Base-by-base conservation (phyloP, 2,329 filamentous ascomycete species). In the Arthrobotrys pseudoclavata region DNA sequence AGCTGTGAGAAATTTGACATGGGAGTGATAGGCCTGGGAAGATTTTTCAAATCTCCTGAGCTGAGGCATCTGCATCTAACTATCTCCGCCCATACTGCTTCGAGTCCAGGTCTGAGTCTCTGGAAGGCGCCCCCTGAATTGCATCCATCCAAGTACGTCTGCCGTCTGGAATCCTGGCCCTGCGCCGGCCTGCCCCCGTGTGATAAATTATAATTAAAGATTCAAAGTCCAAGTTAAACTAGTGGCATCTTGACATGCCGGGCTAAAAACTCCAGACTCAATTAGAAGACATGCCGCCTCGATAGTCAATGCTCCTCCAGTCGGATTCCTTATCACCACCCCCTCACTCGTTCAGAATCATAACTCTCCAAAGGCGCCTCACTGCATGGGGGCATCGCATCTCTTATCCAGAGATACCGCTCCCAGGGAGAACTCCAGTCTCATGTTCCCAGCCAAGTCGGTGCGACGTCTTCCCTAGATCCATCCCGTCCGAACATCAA, bases 51-150 rank as follows among this genome's bases (percentile, higher is more conserved):
- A 60, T 60, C 55, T 42, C 55, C 34, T 60, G 55, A 60, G 55
- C 55, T 60, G 55, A 60, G 55, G 55, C 55, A 60, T 42, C 34
- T 24, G 55, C 20, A 40, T 34, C 34, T 40, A 60, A 42, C 55
- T 60, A 60, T 42, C 34, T 60, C 34, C 55, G 55, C 34, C 34
- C 55, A 42, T 34, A 18, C 55, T 42, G 18, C 34, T 15, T 42
- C 55, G 31, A 42, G 55, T 26, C 18, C 31, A 40, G 55, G 55
- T 60, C 55, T 60, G 34, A 60, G n/a, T 60, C 34, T 60, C 34
- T 60, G 31, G 55, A 60, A 42, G 34, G 55, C 55, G 55, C 55
- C 55, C 61, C 62, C 62, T 67, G 62, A 67, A 52, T 67, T 53
- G 40, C 50, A 40, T 52, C 22, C 60, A 37, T 26, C n/a, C 29